A percentile compares a stretch with the other conserved stretches of the same genome.
Evolutionary conservation across 345 rosid genomes (phyloP).

Genomic region (Conringia planisiliqua): DNA sequence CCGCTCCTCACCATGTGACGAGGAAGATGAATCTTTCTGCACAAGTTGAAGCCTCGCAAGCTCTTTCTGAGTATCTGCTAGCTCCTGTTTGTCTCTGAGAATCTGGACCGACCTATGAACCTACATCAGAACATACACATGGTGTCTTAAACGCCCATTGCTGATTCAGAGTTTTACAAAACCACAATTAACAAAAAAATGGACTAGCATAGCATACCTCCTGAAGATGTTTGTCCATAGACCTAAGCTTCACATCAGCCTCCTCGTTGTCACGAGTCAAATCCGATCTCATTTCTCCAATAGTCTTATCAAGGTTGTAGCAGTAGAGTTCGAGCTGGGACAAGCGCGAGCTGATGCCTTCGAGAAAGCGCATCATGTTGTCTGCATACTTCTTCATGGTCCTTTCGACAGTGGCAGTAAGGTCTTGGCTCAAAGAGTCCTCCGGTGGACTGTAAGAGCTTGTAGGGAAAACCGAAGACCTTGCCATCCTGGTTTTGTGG

Average conservation of each 20-base stretch:
- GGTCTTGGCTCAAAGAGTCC: conserved; percentile 65
- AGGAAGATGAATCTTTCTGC: conserved; percentile 78
- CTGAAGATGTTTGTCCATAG: conserved; percentile 90
- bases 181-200: neutral
- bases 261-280: conserved; percentile 65
- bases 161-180: neutral
- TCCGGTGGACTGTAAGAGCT: conserved; percentile 79
- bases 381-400: conserved; percentile 81
- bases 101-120: conserved; percentile 98
- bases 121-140: conserved; percentile 39
- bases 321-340: conserved; percentile 88
- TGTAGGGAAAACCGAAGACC: conserved; percentile 58
- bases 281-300: conserved; percentile 90
- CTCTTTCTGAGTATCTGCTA: conserved; percentile 91
- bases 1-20: conserved; percentile 63
- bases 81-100: conserved; percentile 96
- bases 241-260: conserved; percentile 77
- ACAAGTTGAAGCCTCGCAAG: conserved; percentile 86
- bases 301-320: conserved; percentile 92
- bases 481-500: conserved; percentile 69
- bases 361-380: conserved; percentile 85
- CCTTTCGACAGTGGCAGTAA: conserved; percentile 58
- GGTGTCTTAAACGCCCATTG: neutral
- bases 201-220: conserved; percentile 50
- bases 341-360: conserved; percentile 92